Conservation (phyloP, 2,329 filamentous ascomycete genomes). For the Exophiala xenobiotica region DNA sequence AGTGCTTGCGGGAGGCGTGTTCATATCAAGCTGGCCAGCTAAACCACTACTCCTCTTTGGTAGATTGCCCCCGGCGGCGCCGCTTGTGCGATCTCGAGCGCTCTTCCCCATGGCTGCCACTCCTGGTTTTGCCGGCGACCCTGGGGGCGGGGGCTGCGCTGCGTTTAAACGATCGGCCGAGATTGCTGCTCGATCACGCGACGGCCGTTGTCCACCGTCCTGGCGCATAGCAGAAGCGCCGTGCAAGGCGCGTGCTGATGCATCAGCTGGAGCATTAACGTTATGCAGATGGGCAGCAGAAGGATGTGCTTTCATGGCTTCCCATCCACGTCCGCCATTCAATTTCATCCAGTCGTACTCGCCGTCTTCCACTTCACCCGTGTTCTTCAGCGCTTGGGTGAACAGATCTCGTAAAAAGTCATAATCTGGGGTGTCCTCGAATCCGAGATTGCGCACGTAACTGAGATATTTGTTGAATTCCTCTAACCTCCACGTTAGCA, state of each 20-base stretch:
- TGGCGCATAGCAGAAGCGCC: constrained; percentile 53
- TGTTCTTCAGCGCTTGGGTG: constrained; percentile 91
- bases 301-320: constrained; percentile 69
- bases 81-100: constrained; percentile 68
- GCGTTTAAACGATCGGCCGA: constrained; percentile 90
- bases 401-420: constrained; percentile 96
- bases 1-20: constrained; percentile 84
- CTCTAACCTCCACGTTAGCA: constrained; percentile 53
- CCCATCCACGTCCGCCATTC: constrained; percentile 89
- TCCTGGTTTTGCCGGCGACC: constrained; percentile 72
- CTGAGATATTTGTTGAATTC: constrained; percentile 98
- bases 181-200: constrained; percentile 63
- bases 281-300: constrained; percentile 76
- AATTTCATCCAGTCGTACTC: constrained; percentile 99
- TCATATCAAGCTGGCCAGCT: constrained; percentile 59
- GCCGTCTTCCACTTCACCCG: constrained; percentile 91
- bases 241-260: constrained; percentile 82
- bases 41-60: constrained; percentile 34
- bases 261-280: constrained; percentile 73
- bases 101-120: constrained; percentile 61
- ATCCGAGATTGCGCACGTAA: constrained; percentile 95
- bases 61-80: constrained; percentile 52
- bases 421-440: constrained; percentile 98
- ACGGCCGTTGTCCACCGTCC: constrained; percentile 39
- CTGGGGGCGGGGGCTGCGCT: constrained; percentile 80